Conservation (phyloP, 2,329 filamentous ascomycete genomes). For the Arthrobotrys entomopaga region DNA sequence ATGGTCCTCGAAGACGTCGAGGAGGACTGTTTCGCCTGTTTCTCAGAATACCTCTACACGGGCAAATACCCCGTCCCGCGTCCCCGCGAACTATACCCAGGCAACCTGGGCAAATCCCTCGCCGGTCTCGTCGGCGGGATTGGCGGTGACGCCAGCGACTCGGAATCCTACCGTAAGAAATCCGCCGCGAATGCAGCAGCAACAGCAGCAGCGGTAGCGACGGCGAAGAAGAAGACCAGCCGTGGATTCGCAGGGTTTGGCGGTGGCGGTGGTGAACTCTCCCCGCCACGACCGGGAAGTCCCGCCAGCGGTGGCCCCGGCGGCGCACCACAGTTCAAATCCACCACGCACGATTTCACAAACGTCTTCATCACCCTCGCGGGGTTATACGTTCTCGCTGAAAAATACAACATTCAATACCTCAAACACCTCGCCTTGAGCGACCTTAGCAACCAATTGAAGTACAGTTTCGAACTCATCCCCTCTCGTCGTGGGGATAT, state of each 20-base stretch:
- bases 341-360: slow-evolving; percentile 56
- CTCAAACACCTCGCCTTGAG: slow-evolving; percentile 60
- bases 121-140: slow-evolving; percentile 30
- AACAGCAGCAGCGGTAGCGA: slow-evolving; percentile 19
- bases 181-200: slow-evolving; percentile 9
- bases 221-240: slow-evolving; percentile 50
- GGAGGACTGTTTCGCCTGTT: slow-evolving; percentile 65
- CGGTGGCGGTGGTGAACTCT: slow-evolving; percentile 43
- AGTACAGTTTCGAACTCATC: slow-evolving; percentile 59
- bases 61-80: slow-evolving; percentile 64
- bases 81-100: slow-evolving; percentile 54
- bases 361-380: slow-evolving; percentile 63
- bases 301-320: slow-evolving; percentile 32
- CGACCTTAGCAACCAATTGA: slow-evolving; percentile 42
- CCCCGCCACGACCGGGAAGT: slow-evolving; percentile 36
- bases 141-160: slow-evolving; percentile 45
- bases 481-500: slow-evolving; percentile 59
- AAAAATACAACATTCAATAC: slow-evolving; percentile 62
- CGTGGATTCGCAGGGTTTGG: slow-evolving; percentile 50
- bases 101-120: slow-evolving; percentile 34
- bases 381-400: slow-evolving; percentile 62
- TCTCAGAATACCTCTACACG: slow-evolving; percentile 66
- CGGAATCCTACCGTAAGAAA: slow-evolving; percentile 50
- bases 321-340: slow-evolving; percentile 34
- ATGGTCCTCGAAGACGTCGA: slow-evolving; percentile 65